Base-by-base conservation (phyloP, 441 rosid species). In the Gossypium trilobum region DNA sequence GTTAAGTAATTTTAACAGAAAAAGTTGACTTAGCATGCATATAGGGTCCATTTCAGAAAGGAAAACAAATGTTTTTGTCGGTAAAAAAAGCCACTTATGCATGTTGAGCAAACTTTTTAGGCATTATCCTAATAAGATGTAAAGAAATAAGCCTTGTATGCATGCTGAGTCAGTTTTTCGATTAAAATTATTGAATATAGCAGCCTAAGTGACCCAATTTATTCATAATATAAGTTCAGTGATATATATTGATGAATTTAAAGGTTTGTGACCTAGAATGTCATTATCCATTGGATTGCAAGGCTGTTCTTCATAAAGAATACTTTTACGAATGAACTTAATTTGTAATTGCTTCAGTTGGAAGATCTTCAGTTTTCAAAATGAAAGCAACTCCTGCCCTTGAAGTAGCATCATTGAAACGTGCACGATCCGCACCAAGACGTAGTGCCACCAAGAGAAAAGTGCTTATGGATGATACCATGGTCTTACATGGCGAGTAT, bases 401-500 rank as follows among this genome's bases (percentile, higher is more conserved):
- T 79, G 93, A 90, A 82, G 72, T 83, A 68, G 81, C 82, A 70
- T 73, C 96, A 33, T 76, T 78, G 70, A 95, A 95, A 79, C 96
- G 97, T 60, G 42, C 73, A 29, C 86, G 87, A 56, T 44, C 87
- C 77, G 81, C 87, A 73, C 77, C 88, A 17, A 90, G 88, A 33
- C 73, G 89, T 71, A 86, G 84, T 81, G 79, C 86, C 65, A 70
- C 80, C 39, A 95, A 91, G 89, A 91, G 97, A 85, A 95, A 95
- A 89, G 94, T 90, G 84, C 88, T 88, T 68, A 82, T 93, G 86
- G 99, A 95, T 78, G 98, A 95, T 76, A 78, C 84, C 17, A 90
- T 93, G 98, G 98, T 91, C 83, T 84, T 95, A 82, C 98, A 83
- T 59, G 98, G 99, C 91, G 97, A 95, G 99, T 95, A 93, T 79